phyloP scores from a whole-genome alignment of 306 rosid species.

The Dalbergia oliveri region DNA sequence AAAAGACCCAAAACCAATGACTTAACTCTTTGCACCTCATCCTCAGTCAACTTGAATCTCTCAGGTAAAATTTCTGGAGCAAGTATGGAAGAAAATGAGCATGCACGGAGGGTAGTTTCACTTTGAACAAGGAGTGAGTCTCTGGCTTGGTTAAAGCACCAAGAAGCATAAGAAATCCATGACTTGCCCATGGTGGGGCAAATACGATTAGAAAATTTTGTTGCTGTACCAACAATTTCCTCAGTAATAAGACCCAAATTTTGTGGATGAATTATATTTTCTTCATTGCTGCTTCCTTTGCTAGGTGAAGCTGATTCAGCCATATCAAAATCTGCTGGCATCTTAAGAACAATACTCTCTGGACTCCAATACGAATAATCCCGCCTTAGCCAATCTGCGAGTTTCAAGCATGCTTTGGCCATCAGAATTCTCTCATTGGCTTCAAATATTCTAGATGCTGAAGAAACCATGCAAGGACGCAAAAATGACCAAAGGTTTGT shows the following conservation, averaged over 20 bases:
- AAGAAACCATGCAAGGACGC: slow-evolving; percentile 68
- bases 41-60: slow-evolving; percentile 78
- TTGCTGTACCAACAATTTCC: slow-evolving; percentile 83
- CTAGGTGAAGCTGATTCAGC: slow-evolving; percentile 52
- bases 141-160: slow-evolving; percentile 92
- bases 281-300: slow-evolving; percentile 49
- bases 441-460: slow-evolving; percentile 54
- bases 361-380: slow-evolving; percentile 67
- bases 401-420: slow-evolving; percentile 94
- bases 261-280: slow-evolving; percentile 44
- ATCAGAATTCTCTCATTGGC: slow-evolving; percentile 70
- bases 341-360: slow-evolving; percentile 61
- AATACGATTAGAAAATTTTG: slow-evolving; percentile 78
- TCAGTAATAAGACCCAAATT: slow-evolving; percentile 62
- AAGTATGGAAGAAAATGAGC: slow-evolving; percentile 73
- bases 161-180: slow-evolving; percentile 94
- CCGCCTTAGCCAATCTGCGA: slow-evolving; percentile 77
- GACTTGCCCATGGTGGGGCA: slow-evolving; percentile 94
- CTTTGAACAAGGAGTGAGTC: slow-evolving; percentile 63
- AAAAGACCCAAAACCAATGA: slow-evolving; percentile 61
- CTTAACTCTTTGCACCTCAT: slow-evolving; percentile 69
- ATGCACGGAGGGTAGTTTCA: slow-evolving; percentile 62
- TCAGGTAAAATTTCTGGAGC: slow-evolving; percentile 71
- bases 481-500: slow-evolving; percentile 86
- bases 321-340: slow-evolving; percentile 65